Base-by-base conservation (phyloP, 2,329 filamentous ascomycete genomes). In the Arthroderma uncinatum region DNA sequence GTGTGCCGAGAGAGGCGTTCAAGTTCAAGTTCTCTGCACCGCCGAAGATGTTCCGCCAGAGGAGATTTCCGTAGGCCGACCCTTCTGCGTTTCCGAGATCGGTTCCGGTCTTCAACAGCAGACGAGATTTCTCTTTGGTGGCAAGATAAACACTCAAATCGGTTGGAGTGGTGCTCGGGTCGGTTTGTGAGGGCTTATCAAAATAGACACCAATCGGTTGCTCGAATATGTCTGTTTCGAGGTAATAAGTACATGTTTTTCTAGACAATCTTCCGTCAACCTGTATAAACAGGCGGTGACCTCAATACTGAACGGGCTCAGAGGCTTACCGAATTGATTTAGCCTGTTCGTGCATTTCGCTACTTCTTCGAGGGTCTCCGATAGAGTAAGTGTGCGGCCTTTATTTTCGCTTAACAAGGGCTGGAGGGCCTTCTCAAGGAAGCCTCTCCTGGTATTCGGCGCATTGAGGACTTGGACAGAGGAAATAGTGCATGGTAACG, bases 51-150 rank as follows among this genome's bases (percentile, higher is more conserved):
- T 98, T 98, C 64, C 93, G 85, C 77, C 90, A 85, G 54, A 92
- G 79, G 47, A 90, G 79, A 63, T 93, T 92, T 63, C 88, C 85
- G 68, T 95, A 97, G 2, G 91, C 92, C 6, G 91, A 95, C 36
- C 92, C 93, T 72, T 98, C 93, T 21, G 89, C 84, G 67, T 94
- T 95, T 61, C 93, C 93, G 48, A 95, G 80, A 68, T 97, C 92
- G 7, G 93, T 97, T 59, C 93, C 93, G 0, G 91, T 95, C 76
- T 95, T 95, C 66, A 97, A 81, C 59, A 90, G 83, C 67, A 97
- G 82, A 39, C 87, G 84, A 33, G 88, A 86, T 63, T 88, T 84
- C 73, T 98, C 92, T 60, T 80, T 79, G 21, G 87, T 86, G 55
- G 82, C 83, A 57, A 96, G 79, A 65, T 85, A 87, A 55, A 96